phyloP scores from a whole-genome alignment of 495 filamentous ascomycete genomes.

The Penicillium silybi region DNA sequence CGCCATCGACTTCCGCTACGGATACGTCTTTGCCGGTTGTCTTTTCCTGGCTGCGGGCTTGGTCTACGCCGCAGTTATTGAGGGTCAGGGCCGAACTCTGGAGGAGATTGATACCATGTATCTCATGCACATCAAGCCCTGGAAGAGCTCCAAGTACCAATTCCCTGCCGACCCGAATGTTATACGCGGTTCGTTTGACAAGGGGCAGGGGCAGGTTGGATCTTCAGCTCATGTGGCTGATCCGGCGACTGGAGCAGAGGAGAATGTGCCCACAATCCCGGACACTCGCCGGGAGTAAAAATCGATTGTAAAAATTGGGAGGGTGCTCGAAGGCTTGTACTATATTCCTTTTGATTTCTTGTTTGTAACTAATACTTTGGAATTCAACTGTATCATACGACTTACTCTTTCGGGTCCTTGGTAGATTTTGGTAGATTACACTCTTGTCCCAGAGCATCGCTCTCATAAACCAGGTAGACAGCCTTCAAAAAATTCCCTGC shows the following conservation, averaged over 20 bases:
- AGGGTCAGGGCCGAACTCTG: constrained; percentile 60
- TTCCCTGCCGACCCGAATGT: constrained; percentile 27
- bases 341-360: not conserved
- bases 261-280: constrained; percentile 5
- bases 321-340: not conserved
- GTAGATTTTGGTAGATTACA: too few relatives aligned
- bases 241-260: constrained; percentile 4
- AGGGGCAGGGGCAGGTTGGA: constrained; percentile 3
- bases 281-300: not conserved
- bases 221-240: constrained; percentile 17
- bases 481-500: too few relatives aligned
- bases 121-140: constrained; percentile 58
- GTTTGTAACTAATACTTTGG: too few relatives aligned
- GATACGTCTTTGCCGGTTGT: constrained; percentile 75
- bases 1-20: constrained; percentile 67
- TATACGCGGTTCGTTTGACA: constrained; percentile 22
- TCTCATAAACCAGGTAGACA: too few relatives aligned
- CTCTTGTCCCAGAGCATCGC: too few relatives aligned
- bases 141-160: constrained; percentile 51
- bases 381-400: too few relatives aligned
- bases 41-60: constrained; percentile 56
- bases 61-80: constrained; percentile 71
- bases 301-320: not conserved
- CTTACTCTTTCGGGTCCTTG: too few relatives aligned
- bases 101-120: constrained; percentile 88